Base-by-base conservation (phyloP, 1,139 yeast species). In the Hemisphaericaspora xylofermentans region DNA sequence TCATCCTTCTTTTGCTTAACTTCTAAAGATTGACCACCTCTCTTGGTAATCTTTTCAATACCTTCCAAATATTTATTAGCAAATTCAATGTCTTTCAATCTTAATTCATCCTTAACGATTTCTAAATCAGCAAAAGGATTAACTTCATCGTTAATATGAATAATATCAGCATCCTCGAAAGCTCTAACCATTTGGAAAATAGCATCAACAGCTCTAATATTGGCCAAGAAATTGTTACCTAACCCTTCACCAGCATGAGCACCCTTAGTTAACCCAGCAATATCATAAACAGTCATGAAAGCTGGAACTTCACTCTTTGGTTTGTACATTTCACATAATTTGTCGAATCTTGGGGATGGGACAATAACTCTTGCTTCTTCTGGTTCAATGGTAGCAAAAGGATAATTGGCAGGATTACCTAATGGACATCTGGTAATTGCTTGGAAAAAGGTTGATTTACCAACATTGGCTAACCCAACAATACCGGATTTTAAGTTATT, bases 331-430 rank as follows among this genome's bases (percentile, higher is more conserved):
- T 78, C 77, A 57, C 80, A 74, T 54, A 88, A 76, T 57, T 74
- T 76, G 60, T 89, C 95, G 61, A 93, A 84, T 65, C 96, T 82
- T 49, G 87, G 78, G 35, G 97, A 89, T 53, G 98, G 98, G 44
- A 93, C 98, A 59, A 86, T 84, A 46, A 91, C 96, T 66, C 96
- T 80, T 40, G 98, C 98, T 74, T 93, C 98, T 74, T 93, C 98
- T 39, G 98, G 98, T 57, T 93, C 98, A 68, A 93, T 93, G 46
- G 98, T 93, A 44, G 98, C 98, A 63, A 91, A 93, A 29, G 98
- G 98, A 64, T 91, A 93, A 68, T 93, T 93, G 50, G 98, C 98
- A 46, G 98, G 98, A 71, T 91, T 93, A 57, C 98, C 98, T 57
- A 93, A 78, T 43, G 95, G 95, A 60, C 89, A 89, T 71, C 83